Base-by-base conservation (phyloP, 306 rosid species). In the Quercus aquifolioides region DNA sequence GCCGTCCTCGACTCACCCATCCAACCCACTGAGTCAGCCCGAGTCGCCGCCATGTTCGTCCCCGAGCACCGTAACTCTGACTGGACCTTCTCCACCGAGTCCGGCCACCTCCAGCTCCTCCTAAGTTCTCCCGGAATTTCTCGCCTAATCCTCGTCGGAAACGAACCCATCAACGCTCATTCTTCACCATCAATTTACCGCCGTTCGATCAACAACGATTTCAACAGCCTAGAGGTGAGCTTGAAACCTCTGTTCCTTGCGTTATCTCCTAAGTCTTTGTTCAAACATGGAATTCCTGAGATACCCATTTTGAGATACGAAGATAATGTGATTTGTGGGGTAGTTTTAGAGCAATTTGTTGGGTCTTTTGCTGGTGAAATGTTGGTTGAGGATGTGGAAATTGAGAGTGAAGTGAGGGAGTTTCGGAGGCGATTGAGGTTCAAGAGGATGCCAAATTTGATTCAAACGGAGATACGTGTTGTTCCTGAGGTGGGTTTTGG, bases 371-470 rank as follows among this genome's bases (percentile, higher is more conserved):
- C 81, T 74, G 99, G 99, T 54, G 97, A 94, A 74, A 87, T 94
- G 93, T 79, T 92, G 82, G 90, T 92, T 35, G 99, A 94, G 79
- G 90, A 94, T 85, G 94, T 88, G 54, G 91, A 92, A 85, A 80
- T 94, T 69, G 90, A 86, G 78, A 59, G 52, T 43, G 81, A 43
- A 23, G 43, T 4, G 75, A 86, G 87, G 75, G 97, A 91, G 52
- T 94, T 94, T 46, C 83, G 99, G 69, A 92, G 99, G 84, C 90
- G 95, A 26, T 85, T 94, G 90, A 90, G 97, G 87, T 94, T 88
- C 73, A 94, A 87, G 82, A 88, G 91, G 78, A 91, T 88, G 97
- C 95, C 92, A 68, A 94, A 92, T 82, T 86, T 94, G 80, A 79
- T 94, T 80, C 99, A 94, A 80, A 90, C 97, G 12, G 85, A 94